A percentile compares a stretch with the other conserved stretches of the same genome.
Conservation (phyloP, 176 grass and related monocot species). For the Oryza nivara region DNA sequence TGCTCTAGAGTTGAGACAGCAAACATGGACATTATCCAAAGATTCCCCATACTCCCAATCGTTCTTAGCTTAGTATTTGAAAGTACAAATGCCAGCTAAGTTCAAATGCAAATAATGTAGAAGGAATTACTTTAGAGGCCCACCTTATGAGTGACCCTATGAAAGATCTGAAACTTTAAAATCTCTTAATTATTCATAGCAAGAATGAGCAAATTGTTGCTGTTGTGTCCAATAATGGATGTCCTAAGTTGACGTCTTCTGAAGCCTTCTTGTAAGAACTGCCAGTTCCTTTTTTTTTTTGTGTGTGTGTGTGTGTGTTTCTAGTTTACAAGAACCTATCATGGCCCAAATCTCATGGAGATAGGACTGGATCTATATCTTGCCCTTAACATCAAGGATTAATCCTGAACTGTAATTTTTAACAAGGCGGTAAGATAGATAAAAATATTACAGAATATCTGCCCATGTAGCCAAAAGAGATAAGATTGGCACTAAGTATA, state of each 20-base stretch:
- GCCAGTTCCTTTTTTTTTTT: neutral
- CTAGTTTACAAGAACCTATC: slow-evolving; percentile 1
- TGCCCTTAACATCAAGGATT: slow-evolving; percentile 36
- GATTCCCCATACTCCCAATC: slow-evolving; percentile 12
- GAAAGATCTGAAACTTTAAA: slow-evolving; percentile 28
- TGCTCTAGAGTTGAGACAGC: slow-evolving; percentile 16
- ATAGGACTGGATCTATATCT: slow-evolving; percentile 6
- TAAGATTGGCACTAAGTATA: neutral
- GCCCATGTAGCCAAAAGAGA: slow-evolving; percentile 16
- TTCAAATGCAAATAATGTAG: slow-evolving; percentile 1
- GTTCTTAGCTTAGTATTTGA: slow-evolving; percentile 11
- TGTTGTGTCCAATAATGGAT: slow-evolving; percentile 19
- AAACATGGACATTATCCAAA: slow-evolving; percentile 27
- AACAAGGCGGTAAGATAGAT: neutral
- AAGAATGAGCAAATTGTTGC: neutral
- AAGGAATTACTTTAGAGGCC: neutral
- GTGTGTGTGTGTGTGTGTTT: neutral
- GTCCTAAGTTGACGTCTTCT: neutral
- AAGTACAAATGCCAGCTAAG: slow-evolving; percentile 36
- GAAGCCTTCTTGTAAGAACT: slow-evolving; percentile 7
- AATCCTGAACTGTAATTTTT: slow-evolving; percentile 20
- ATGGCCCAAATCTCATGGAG: neutral
- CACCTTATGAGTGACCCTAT: slow-evolving; percentile 9
- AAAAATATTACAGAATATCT: neutral
- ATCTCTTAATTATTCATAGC: slow-evolving; percentile 21